phyloP scores from a whole-genome alignment of 768 basidiomycete genomes.

The Hysterangium stoloniferum region DNA sequence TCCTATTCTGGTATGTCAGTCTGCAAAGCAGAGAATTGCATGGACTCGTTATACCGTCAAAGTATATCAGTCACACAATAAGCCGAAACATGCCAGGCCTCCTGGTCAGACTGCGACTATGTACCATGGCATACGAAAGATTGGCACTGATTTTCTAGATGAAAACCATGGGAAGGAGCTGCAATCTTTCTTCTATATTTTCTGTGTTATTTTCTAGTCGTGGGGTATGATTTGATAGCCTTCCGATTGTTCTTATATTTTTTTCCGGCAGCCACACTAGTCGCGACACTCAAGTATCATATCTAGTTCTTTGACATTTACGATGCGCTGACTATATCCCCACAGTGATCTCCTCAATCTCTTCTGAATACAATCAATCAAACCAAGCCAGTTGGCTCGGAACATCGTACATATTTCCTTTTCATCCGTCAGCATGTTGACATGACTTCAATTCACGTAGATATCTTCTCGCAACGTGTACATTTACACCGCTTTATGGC shows the following conservation, averaged over 20 bases:
- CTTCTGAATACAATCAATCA: constrained; percentile 68
- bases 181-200: no score
- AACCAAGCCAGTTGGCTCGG: constrained; percentile 82
- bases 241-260: no score
- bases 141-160: not conserved
- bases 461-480: constrained; percentile 71
- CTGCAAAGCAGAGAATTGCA: no score
- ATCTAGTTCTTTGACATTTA: constrained; percentile 4
- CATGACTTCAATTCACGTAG: constrained; percentile 35
- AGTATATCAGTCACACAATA: no score
- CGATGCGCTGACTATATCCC: not conserved
- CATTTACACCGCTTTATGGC: constrained; percentile 78
- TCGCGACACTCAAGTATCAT: constrained; percentile 57
- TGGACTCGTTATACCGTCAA: no score
- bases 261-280: constrained; percentile 48
- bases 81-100: no score
- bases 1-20: no score
- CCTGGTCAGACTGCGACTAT: no score
- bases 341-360: constrained; percentile 71
- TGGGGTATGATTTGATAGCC: no score
- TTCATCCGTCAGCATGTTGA: not conserved
- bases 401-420: constrained; percentile 56
- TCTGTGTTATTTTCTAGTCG: no score
- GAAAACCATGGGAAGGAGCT: constrained; percentile 9
- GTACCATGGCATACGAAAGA: no score